Evolutionary conservation across 179 eudicot species (phyloP).

Genomic region (Silene vulgaris): DNA sequence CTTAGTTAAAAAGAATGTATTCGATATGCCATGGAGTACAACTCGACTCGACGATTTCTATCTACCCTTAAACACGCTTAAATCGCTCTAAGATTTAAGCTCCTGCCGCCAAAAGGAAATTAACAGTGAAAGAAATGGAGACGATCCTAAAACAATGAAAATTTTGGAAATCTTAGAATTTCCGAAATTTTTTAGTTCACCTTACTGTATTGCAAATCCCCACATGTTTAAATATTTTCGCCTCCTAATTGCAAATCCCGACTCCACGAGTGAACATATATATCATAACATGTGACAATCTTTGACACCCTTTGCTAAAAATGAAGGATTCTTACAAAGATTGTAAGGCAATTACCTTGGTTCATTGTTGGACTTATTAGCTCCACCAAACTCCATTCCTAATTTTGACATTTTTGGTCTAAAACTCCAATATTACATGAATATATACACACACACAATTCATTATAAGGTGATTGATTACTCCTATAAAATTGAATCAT

Average conservation of each 20-base stretch:
- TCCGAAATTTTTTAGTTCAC: too few species aligned
- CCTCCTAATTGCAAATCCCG: too few species aligned
- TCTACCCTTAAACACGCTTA: too few species aligned
- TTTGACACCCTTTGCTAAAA: neutral
- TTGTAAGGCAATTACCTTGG: slow-evolving; percentile 20
- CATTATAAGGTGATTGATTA: slow-evolving; percentile 3
- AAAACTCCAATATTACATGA: slow-evolving; percentile 3
- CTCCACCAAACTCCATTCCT: slow-evolving; percentile 22
- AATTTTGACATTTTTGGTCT: neutral
- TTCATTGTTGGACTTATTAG: slow-evolving; percentile 10
- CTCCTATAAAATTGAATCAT: slow-evolving; percentile 12
- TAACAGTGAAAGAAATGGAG: too few species aligned
- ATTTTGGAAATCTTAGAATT: too few species aligned
- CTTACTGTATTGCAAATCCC: too few species aligned
- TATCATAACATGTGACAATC: too few species aligned
- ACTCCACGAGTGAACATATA: too few species aligned
- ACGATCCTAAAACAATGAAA: too few species aligned
- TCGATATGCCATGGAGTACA: neutral
- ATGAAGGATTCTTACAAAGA: neutral
- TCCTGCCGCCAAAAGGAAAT: too few species aligned
- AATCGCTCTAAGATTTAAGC: too few species aligned
- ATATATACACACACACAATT: slow-evolving; percentile 14
- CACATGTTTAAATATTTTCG: too few species aligned
- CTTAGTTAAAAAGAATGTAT: neutral
- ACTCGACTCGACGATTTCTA: neutral